Conservation (phyloP, 306 rosid species). For the Sindora glabra region DNA sequence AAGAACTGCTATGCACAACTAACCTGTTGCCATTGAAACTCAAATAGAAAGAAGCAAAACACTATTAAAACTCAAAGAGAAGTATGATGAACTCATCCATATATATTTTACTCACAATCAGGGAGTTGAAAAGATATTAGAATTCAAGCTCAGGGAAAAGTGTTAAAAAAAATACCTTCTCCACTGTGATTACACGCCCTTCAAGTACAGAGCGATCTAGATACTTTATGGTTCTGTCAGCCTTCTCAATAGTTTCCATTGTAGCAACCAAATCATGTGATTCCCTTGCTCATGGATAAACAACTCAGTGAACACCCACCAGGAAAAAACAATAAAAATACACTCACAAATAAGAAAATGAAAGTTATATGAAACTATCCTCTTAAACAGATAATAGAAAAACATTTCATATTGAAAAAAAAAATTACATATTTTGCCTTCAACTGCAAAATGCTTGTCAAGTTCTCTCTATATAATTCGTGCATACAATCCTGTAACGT, state of each 20-base stretch:
- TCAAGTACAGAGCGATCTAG: constrained; percentile 40
- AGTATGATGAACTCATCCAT: constrained; percentile 7
- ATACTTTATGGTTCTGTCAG: too few relatives aligned
- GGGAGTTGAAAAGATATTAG: neutral
- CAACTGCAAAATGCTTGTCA: too few relatives aligned
- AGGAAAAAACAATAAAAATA: constrained; percentile 18
- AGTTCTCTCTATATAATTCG: constrained; percentile 42
- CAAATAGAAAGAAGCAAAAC: constrained; percentile 44
- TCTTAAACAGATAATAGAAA: too few relatives aligned
- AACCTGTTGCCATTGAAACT: constrained; percentile 57
- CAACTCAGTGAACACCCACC: constrained; percentile 44
- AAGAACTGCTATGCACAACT: constrained; percentile 65
- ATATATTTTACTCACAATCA: neutral
- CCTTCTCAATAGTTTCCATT: constrained; percentile 31
- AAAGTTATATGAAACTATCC: too few relatives aligned
- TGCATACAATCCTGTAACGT: constrained; percentile 49
- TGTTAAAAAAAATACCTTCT: constrained; percentile 20
- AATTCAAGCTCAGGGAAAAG: neutral
- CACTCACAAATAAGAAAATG: too few relatives aligned
- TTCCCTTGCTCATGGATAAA: constrained; percentile 50
- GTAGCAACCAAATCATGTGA: constrained; percentile 53
- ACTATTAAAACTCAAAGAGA: constrained; percentile 21
- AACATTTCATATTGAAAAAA: too few relatives aligned
- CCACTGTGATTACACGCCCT: constrained; percentile 48
- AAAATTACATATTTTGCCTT: too few relatives aligned